Conservation (phyloP, 176 grass and related monocot genomes). For the Coix lacrymajobi region DNA sequence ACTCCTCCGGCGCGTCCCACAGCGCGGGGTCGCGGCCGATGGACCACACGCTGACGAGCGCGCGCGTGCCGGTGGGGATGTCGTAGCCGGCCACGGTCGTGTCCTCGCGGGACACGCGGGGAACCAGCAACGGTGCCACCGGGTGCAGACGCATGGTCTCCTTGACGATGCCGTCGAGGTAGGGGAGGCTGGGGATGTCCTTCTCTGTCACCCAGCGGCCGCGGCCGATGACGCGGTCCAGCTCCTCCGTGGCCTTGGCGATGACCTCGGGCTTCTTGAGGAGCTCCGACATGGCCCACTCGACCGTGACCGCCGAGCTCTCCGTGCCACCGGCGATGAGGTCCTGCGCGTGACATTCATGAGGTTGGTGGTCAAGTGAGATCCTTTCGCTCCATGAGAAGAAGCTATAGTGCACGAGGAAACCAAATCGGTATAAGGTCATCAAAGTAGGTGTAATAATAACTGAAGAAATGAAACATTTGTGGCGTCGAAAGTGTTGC, state of each 20-base stretch:
- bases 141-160: constrained; percentile 63
- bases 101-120: constrained; percentile 30
- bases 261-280: constrained; percentile 39
- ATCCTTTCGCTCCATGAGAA: background rate
- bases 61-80: constrained; percentile 39
- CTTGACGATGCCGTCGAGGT: constrained; percentile 44
- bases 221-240: constrained; percentile 43
- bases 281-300: constrained; percentile 29
- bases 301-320: constrained; percentile 40
- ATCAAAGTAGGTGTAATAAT: background rate
- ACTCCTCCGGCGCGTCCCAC: constrained; percentile 42
- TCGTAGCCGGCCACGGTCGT: constrained; percentile 27
- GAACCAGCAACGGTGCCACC: constrained; percentile 40
- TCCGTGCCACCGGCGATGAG: constrained; percentile 52
- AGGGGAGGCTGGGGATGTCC: constrained; percentile 37
- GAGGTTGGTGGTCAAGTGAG: background rate
- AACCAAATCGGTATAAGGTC: too few species aligned
- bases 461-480: too few species aligned
- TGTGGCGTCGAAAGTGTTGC: too few species aligned
- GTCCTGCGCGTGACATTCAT: constrained; percentile 23
- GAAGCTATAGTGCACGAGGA: too few species aligned
- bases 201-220: constrained; percentile 53
- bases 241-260: constrained; percentile 49
- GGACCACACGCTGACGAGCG: constrained; percentile 47
- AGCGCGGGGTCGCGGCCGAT: constrained; percentile 45